phyloP scores from a whole-genome alignment of 108 stramenopile genomes.

The Pseudonitzschia multiseries region DNA sequence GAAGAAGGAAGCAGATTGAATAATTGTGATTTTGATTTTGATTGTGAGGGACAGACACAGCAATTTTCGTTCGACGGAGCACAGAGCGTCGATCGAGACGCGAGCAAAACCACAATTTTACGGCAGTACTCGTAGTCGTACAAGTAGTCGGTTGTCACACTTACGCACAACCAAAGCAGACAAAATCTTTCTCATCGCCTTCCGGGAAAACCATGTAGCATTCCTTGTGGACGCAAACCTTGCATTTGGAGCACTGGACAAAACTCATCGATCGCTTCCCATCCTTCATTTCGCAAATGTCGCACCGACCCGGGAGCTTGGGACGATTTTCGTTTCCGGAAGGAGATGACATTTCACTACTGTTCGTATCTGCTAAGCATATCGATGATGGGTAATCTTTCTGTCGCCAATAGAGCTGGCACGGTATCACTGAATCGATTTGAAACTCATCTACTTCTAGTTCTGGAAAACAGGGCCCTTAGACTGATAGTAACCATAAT shows the following conservation, averaged over 20 bases:
- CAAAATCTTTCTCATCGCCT: slow-evolving; percentile 5
- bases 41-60: too few relatives aligned
- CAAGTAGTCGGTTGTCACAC: background rate
- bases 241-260: slow-evolving; percentile 9
- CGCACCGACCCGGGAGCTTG: slow-evolving; percentile 8
- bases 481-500: too few relatives aligned
- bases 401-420: too few relatives aligned
- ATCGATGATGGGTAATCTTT: background rate
- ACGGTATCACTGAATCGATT: too few relatives aligned
- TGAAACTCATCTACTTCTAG: too few relatives aligned
- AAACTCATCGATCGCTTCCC: slow-evolving; percentile 10
- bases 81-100: too few relatives aligned
- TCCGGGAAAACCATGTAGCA: slow-evolving; percentile 8
- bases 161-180: slow-evolving; percentile 16
- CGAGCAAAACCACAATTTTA: background rate
- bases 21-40: too few relatives aligned
- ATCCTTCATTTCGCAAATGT: slow-evolving; percentile 6
- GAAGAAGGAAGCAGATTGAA: background rate
- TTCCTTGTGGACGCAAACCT: slow-evolving; percentile 9
- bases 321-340: background rate
- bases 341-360: background rate
- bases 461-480: too few relatives aligned
- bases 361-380: background rate
- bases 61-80: too few relatives aligned
- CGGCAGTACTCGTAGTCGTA: too few relatives aligned